Percentiles rank a stretch among this genome's conserved stretches.
These are phyloP conservation scores for Anisogramma anomala DNA, from an alignment of 2,329 filamentous ascomycete species.

Conservation along the genomic window DNA sequence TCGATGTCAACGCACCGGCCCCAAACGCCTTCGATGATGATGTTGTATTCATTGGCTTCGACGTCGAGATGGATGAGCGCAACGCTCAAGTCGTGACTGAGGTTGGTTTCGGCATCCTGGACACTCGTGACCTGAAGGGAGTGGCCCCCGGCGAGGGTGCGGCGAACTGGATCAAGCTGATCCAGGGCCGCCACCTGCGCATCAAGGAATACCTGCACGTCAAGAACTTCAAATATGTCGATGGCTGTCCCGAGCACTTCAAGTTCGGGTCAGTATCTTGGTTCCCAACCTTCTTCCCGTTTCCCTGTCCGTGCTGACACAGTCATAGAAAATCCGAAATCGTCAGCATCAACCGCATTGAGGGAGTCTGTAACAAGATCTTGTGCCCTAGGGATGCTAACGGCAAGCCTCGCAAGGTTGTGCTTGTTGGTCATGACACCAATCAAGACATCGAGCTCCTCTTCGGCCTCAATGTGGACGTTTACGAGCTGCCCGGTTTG, in stretches of 20 bases:
- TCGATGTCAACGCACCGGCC: constrained; percentile 34
- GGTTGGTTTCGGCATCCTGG: constrained; percentile 71
- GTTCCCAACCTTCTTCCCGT: no score
- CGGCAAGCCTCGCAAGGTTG: constrained; percentile 33
- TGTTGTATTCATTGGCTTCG: constrained; percentile 66
- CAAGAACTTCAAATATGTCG: constrained; percentile 56
- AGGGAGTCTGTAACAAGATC: constrained; percentile 18
- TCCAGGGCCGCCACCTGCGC: constrained; percentile 64
- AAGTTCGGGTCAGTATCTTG: constrained; percentile 54
- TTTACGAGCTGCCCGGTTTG: constrained; percentile 41
- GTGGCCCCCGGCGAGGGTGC: constrained; percentile 50
- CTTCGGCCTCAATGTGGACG: constrained; percentile 49
- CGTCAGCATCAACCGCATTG: constrained; percentile 27
- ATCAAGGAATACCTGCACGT: constrained; percentile 57
- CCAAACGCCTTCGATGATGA: constrained; percentile 37
- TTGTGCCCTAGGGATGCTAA: constrained; percentile 21
- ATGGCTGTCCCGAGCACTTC: constrained; percentile 63
- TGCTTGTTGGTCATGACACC: constrained; percentile 72
- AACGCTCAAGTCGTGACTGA: constrained; percentile 62
- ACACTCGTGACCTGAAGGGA: constrained; percentile 46
- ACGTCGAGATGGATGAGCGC: constrained; percentile 71
- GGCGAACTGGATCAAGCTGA: constrained; percentile 52
- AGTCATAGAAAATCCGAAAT: constrained; percentile 30
- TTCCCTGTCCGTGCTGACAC: constrained; percentile 10
- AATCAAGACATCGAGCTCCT: constrained; percentile 58